Evolutionary conservation across 495 filamentous ascomycete species (phyloP), one percentile per base, ranked within the genome.

Genomic region (Parathielavia hyrcaniae): DNA sequence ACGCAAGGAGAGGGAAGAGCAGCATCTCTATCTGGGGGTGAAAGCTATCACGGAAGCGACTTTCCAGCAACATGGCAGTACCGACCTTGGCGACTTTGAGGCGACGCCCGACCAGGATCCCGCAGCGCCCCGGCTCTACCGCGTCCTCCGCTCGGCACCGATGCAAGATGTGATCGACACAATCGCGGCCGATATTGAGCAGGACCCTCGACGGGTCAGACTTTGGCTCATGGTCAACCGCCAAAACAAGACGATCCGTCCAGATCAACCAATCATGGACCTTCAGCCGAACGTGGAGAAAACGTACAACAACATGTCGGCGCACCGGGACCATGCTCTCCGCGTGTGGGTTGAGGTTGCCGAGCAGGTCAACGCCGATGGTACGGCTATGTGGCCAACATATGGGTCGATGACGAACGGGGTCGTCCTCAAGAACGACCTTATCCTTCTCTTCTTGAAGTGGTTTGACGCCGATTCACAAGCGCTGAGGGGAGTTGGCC

Each of bases 151-250:
- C 54, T 77, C 84, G 11, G 85, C 85, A 46, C 88, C 86, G 2
- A 79, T 97, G 23, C 70, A 83, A 30, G 88, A 96, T 3, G 79
- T 97, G 59, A 81, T 83, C 11, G 71, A 79, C 40, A 73, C 73
- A 35, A 77, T 96, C 52, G 91, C 86, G 0, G 74, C 81, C 20
- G 86, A 95, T 51, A 74, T 83, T n/a, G 76, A 73, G 3, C 70
- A 83, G 49, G 82, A 86, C 50, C 75, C 83, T 4, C 80, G 81
- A 43, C 78, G 79, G 35, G 71, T 97, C 20, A 83, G 93, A 32
- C 79, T 96, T 45, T 97, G 93, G 95, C 83, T 88, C 40, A 96
- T 99, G 90, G 95, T 99, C 0, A 97, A 96, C 65, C 88, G 93
- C 11, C 93, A 99, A 66, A 99, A 99, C 68, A 96, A 96, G 74